Evolutionary conservation across 2,329 filamentous ascomycete species (phyloP).

Genomic region (Lojkania enalia): DNA sequence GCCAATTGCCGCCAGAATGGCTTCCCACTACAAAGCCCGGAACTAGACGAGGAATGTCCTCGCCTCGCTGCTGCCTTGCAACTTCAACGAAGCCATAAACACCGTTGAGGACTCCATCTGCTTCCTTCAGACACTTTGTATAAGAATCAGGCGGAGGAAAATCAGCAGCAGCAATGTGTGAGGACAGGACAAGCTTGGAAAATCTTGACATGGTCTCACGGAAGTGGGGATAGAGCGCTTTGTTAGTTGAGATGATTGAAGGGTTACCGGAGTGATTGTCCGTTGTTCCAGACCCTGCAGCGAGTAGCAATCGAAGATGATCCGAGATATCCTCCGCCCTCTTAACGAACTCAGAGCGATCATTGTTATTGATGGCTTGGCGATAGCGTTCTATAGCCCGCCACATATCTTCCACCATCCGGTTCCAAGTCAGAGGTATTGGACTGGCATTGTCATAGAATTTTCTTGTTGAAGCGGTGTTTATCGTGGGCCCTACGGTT

Average conservation of each 20-base stretch:
- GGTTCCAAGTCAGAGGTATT: constrained; percentile 82
- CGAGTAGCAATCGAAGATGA: constrained; percentile 88
- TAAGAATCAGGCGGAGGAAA: constrained; percentile 93
- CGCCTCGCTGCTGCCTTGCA: constrained; percentile 87
- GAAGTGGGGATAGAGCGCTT: constrained; percentile 94
- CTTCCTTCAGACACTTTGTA: constrained; percentile 93
- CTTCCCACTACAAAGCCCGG: constrained; percentile 92
- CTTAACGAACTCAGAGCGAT: constrained; percentile 87
- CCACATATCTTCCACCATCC: constrained; percentile 90
- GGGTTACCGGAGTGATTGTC: constrained; percentile 98
- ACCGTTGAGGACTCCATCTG: constrained; percentile 91
- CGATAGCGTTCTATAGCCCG: constrained; percentile 86
- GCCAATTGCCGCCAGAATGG: constrained; percentile 84
- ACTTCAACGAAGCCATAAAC: constrained; percentile 97
- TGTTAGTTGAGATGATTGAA: constrained; percentile 99
- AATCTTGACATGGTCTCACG: constrained; percentile 99
- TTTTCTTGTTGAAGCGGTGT: constrained; percentile 68
- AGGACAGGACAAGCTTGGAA: constrained; percentile 97
- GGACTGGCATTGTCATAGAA: constrained; percentile 90
- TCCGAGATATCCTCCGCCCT: constrained; percentile 98
- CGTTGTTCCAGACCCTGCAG: constrained; percentile 92
- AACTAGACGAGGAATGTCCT: constrained; percentile 88
- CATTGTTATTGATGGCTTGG: constrained; percentile 80
- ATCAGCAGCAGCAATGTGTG: constrained; percentile 94
- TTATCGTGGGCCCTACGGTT: constrained; percentile 46